Conservation (phyloP, 2,329 filamentous ascomycete genomes). For the Nectriaceae sp. region DNA sequence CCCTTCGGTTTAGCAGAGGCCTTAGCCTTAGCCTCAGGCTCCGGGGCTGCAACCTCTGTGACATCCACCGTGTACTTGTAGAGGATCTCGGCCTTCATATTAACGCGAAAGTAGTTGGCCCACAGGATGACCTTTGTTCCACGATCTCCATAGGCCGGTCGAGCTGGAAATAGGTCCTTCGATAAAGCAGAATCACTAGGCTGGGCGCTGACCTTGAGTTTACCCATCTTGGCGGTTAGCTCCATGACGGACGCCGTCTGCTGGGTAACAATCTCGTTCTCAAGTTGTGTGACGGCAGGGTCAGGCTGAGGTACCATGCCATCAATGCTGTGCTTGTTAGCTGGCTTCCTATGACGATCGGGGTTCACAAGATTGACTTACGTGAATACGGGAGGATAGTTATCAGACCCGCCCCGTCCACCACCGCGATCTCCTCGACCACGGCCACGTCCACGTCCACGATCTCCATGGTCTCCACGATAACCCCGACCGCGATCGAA, state of each 20-base stretch:
- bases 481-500: conserved; percentile 10
- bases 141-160: conserved; percentile 51
- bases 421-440: conserved; percentile 20
- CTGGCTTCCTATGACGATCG: background rate
- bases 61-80: conserved; percentile 50
- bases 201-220: conserved; percentile 32
- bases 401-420: conserved; percentile 21
- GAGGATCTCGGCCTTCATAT: conserved; percentile 37
- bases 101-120: conserved; percentile 56
- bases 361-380: conserved; percentile 13
- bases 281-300: conserved; percentile 35
- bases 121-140: conserved; percentile 49
- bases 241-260: conserved; percentile 29
- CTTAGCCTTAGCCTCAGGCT: conserved; percentile 1
- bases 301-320: conserved; percentile 25
- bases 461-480: conserved; percentile 10
- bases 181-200: conserved; percentile 4
- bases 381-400: conserved; percentile 19
- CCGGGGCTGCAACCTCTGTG: conserved; percentile 19
- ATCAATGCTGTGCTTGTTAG: conserved; percentile 24
- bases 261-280: conserved; percentile 40
- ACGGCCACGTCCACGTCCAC: conserved; percentile 16
- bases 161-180: conserved; percentile 41
- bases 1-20: conserved; percentile 11
- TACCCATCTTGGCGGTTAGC: conserved; percentile 39